Conservation (phyloP, 495 filamentous ascomycete species). For the Hypoxylon fragiforme region DNA sequence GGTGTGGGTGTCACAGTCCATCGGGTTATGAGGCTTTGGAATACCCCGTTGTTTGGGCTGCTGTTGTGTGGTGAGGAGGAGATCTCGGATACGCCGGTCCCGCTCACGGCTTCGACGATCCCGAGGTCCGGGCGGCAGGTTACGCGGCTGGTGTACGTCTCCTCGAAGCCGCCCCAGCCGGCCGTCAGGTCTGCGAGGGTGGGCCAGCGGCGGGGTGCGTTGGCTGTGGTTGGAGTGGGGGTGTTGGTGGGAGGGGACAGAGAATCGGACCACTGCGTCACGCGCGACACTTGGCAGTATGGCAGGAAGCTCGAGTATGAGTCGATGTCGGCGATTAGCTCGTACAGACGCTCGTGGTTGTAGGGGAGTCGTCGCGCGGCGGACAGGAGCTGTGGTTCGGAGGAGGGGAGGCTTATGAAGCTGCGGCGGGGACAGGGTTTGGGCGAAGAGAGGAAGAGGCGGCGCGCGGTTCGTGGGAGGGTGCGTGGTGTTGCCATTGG, state of each 20-base stretch:
- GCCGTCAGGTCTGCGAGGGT: constrained; percentile 76
- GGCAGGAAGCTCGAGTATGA: constrained; percentile 83
- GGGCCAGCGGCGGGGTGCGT: constrained; percentile 56
- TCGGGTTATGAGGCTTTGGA: constrained; percentile 73
- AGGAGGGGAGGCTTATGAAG: constrained; percentile 47
- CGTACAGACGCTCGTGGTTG: constrained; percentile 68
- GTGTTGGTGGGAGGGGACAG: constrained; percentile 29
- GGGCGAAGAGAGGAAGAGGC: neutral
- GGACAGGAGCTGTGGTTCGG: constrained; percentile 59
- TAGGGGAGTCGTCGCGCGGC: constrained; percentile 83
- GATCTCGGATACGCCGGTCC: constrained; percentile 54
- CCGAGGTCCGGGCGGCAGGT: constrained; percentile 65
- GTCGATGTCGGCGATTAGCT: constrained; percentile 79
- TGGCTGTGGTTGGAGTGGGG: constrained; percentile 19
- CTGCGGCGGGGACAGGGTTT: constrained; percentile 24
- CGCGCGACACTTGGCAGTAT: constrained; percentile 72
- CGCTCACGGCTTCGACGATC: constrained; percentile 79
- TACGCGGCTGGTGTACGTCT: constrained; percentile 75
- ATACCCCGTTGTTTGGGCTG: constrained; percentile 58
- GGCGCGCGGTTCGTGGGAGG: neutral
- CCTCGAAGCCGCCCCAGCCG: constrained; percentile 80
- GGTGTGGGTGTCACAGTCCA: constrained; percentile 65
- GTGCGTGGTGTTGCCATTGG: neutral
- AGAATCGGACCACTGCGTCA: constrained; percentile 60
- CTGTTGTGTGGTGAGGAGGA: constrained; percentile 29